These are phyloP conservation scores for Neurospora sp. DNA, from an alignment of 495 filamentous ascomycete species.

Conservation along the genomic window DNA sequence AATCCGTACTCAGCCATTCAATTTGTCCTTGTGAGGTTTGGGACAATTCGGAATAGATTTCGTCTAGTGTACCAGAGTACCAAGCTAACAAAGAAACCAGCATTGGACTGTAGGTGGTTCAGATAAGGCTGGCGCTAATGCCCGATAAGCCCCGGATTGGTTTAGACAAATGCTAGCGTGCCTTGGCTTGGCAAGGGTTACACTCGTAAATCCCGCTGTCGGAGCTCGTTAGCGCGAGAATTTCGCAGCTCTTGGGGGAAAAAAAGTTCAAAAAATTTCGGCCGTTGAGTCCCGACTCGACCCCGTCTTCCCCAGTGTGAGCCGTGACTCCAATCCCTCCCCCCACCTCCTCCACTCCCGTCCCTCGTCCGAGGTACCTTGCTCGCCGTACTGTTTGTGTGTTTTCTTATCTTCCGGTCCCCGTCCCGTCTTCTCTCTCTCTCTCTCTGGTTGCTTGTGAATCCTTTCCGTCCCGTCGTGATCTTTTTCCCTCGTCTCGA, in stretches of 20 bases:
- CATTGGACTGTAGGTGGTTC: not conserved
- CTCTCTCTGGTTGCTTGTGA: conserved; percentile 1
- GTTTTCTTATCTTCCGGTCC: not conserved
- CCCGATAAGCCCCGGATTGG: conserved; percentile 5
- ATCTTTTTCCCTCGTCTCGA: not conserved
- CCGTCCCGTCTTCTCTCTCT: not conserved
- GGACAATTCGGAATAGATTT: no score
- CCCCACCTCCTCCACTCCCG: not conserved
- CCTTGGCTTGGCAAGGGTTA: not conserved
- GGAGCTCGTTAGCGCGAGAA: conserved; percentile 6
- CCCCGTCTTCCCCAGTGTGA: not conserved
- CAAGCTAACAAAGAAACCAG: no score
- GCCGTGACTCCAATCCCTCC: not conserved
- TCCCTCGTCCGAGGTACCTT: not conserved
- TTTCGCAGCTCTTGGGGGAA: conserved; percentile 1
- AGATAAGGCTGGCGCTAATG: conserved; percentile 8
- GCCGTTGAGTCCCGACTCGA: not conserved
- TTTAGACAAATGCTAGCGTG: not conserved
- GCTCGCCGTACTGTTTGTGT: not conserved
- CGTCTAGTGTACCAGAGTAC: no score
- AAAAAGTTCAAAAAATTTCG: not conserved
- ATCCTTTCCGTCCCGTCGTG: not conserved
- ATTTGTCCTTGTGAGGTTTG: no score
- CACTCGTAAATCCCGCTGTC: conserved; percentile 11
- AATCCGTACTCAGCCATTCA: no score